Conservation (phyloP, 1,284 basidiomycete genomes). For the Wallemia mellicola region DNA sequence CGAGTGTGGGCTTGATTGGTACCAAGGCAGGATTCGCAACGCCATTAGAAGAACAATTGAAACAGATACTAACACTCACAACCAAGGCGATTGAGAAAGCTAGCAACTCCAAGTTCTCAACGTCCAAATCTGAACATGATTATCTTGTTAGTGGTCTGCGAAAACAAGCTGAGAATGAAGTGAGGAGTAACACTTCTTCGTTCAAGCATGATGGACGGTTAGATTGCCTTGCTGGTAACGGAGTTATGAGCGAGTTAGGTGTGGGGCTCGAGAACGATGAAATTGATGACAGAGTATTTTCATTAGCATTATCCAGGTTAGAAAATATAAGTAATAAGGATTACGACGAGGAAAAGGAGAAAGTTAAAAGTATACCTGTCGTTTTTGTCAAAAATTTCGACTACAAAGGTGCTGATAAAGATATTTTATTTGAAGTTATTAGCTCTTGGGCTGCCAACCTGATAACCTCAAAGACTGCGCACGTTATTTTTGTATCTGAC, state of each 20-base stretch:
- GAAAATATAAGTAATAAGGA: constrained; percentile 16
- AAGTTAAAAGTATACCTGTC: constrained; percentile 39
- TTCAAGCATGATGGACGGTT: constrained; percentile 36
- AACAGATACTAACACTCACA: constrained; percentile 54
- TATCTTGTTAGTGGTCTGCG: constrained; percentile 15
- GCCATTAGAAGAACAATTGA: constrained; percentile 56
- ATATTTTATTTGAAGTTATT: constrained; percentile 43
- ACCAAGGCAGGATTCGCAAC: constrained; percentile 76
- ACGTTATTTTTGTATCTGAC: constrained; percentile 72
- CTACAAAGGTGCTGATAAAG: constrained; percentile 29
- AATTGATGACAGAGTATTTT: neutral
- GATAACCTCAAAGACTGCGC: constrained; percentile 30
- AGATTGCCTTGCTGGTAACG: constrained; percentile 49
- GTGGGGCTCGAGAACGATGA: constrained; percentile 16
- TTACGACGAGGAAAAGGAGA: constrained; percentile 18
- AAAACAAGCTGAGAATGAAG: neutral
- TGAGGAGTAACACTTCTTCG: neutral
- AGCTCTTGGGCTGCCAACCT: constrained; percentile 60
- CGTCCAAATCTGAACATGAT: constrained; percentile 14
- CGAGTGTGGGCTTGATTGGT: constrained; percentile 68
- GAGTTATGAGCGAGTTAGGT: constrained; percentile 52
- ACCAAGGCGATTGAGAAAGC: constrained; percentile 12
- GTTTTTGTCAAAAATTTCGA: constrained; percentile 55
- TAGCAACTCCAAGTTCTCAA: constrained; percentile 35
- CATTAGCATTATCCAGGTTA: neutral